Conservation (phyloP, 768 basidiomycete species). For the Auricularia auricula-judae region DNA sequence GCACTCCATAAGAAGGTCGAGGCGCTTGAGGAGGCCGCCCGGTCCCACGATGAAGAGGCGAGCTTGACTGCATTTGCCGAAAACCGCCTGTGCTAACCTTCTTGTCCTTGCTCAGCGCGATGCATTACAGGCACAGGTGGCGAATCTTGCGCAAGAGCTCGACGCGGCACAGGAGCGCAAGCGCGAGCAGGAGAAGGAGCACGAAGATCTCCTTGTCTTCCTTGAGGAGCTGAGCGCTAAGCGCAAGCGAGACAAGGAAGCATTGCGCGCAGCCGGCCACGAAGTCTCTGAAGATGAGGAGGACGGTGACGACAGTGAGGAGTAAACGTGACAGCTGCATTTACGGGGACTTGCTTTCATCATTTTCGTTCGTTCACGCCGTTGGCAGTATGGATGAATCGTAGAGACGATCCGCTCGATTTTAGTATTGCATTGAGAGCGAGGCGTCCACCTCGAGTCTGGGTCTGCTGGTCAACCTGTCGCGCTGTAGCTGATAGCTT, state of each 20-base stretch:
- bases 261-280: slow-evolving; percentile 59
- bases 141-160: slow-evolving; percentile 36
- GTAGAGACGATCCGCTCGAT: too few species aligned
- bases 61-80: slow-evolving; percentile 5
- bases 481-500: too few species aligned
- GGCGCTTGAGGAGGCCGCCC: neutral
- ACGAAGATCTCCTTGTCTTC: slow-evolving; percentile 88
- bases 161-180: slow-evolving; percentile 6
- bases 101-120: slow-evolving; percentile 24
- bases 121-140: slow-evolving; percentile 35
- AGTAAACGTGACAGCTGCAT: neutral
- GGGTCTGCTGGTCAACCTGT: too few species aligned
- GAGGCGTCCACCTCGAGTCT: too few species aligned
- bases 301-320: slow-evolving; percentile 51
- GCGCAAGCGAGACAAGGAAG: slow-evolving; percentile 70
- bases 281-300: slow-evolving; percentile 92
- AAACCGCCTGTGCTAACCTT: slow-evolving; percentile 8
- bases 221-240: slow-evolving; percentile 87
- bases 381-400: too few species aligned
- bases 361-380: too few species aligned
- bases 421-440: too few species aligned
- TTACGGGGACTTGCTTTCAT: too few species aligned
- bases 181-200: slow-evolving; percentile 81
- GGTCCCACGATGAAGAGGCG: neutral
- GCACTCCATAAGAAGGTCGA: neutral